Evolutionary conservation across 2,329 filamentous ascomycete species (phyloP).

Genomic region (Allantophomopsis cytisporea): DNA sequence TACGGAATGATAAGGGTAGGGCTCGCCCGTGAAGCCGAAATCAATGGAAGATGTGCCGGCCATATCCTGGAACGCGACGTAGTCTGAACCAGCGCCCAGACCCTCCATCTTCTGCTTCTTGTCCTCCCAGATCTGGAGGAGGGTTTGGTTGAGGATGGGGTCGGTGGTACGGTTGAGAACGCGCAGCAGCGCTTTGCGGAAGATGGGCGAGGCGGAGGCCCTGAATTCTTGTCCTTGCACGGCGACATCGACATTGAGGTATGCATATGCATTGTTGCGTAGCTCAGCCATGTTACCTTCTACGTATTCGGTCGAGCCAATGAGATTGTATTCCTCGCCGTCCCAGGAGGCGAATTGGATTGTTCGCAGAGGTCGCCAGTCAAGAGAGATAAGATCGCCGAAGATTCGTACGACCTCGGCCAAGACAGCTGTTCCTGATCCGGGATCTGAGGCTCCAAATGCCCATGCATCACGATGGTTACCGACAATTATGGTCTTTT

Average conservation of each 20-base stretch:
- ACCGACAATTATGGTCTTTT: slow-evolving; percentile 78
- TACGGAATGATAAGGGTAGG: slow-evolving; percentile 65
- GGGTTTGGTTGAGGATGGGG: slow-evolving; percentile 54
- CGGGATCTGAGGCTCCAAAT: slow-evolving; percentile 75
- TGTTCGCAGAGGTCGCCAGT: slow-evolving; percentile 85
- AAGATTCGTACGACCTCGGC: slow-evolving; percentile 80
- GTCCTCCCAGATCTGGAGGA: slow-evolving; percentile 66
- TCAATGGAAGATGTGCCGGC: slow-evolving; percentile 82
- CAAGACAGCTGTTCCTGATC: slow-evolving; percentile 81
- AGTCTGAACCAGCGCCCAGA: slow-evolving; percentile 67
- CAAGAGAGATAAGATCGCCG: slow-evolving; percentile 59
- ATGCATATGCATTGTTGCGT: slow-evolving; percentile 64
- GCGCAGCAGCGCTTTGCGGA: slow-evolving; percentile 56
- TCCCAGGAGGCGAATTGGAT: slow-evolving; percentile 98
- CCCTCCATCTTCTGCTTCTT: slow-evolving; percentile 46
- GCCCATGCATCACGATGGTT: slow-evolving; percentile 92
- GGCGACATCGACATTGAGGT: slow-evolving; percentile 81
- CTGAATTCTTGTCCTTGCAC: slow-evolving; percentile 64
- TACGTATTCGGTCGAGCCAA: slow-evolving; percentile 90
- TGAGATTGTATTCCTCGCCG: slow-evolving; percentile 80
- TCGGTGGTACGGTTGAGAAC: slow-evolving; percentile 65
- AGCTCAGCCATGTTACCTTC: slow-evolving; percentile 68
- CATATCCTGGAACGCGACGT: slow-evolving; percentile 81
- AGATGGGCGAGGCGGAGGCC: slow-evolving; percentile 70
- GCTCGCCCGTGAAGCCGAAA: slow-evolving; percentile 58